Evolutionary conservation across 257 asterid species (phyloP), one percentile per base, ranked within the genome.

Genomic region (Pogostemon cablin): DNA sequence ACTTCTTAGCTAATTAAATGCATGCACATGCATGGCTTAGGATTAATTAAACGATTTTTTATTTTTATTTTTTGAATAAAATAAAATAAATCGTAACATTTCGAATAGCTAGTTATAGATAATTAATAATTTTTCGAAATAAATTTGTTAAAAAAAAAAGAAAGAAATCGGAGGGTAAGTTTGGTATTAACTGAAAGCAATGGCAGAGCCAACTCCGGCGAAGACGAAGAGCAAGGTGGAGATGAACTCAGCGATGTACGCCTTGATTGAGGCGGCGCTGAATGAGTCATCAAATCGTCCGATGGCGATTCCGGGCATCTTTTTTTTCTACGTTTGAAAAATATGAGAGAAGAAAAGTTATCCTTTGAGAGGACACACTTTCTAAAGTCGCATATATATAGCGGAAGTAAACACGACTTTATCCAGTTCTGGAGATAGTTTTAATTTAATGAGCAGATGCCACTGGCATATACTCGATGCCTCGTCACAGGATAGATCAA

Each of bases 131-230:
- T 46, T 11, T 46, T 11, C n/a, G 17, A 48, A 48, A 48, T 48
- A 9, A 47, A 47, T 47, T 47, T 48, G 53, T 48, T 46, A 2
- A 57, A 3, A n/a, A 67, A 46, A 11, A 5, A 47, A 52, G 4
- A 58, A 35, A 3, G 43, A 17, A 37, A 0, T 25, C 6, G 42
- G 12, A 11, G 7, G 15, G 6, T 2, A 4, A 2, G 47, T 5
- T 11, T n/a, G 37, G 9, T 68, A 68, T 4, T 78, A 63, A 85
- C 90, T 63, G 81, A 63, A 85, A 79, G 90, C 90, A 62, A 85
- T 83, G 71, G 88, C 88, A 4, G 90, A 83, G 80, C 89, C 89
- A 37, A 84, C 88, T 10, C 88, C 88, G 65, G 86, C 88, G 57
- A 83, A 83, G 62, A 84, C 77, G 75, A 84, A 84, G 79, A 84